Base-by-base conservation (phyloP, 2,329 filamentous ascomycete species). In the Monascus ruber region DNA sequence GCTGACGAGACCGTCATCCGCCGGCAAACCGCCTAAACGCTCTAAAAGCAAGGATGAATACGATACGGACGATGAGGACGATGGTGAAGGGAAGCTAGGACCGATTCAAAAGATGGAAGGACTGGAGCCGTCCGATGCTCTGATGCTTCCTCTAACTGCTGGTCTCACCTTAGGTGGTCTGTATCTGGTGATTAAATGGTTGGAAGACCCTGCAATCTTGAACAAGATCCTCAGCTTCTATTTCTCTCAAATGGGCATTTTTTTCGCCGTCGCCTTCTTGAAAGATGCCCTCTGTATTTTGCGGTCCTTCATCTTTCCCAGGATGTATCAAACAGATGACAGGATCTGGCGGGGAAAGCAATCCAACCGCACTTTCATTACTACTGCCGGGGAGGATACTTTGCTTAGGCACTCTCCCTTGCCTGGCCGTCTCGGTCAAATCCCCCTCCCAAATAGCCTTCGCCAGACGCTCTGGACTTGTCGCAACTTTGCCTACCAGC, bases 151-250 rank as follows among this genome's bases (percentile, higher is more conserved):
- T 1, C 50, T 95, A 27, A 69, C 87, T 39, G 88, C 87, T 5
- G 85, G 79, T 2, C 54, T 70, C 6, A 77, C 81, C 1, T 74
- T 96, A 6, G 72, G 79, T 33, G 78, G 78, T 4, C 70, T 96
- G 8, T 96, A 96, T 66, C 81, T 88, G 51, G 70, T 94, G 43
- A 86, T 96, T 56, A 86, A 93, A 59, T 91, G 82, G 74, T 75
- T 95, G 40, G 72, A 89, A 47, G 85, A 94, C 53, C 81, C 87
- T 1, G 71, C 79, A 7, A 68, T 93, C 24, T 65, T 96, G 52
- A 95, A 89, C 66, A 84, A 81, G 61, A 74, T 93, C 31, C 67
- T 96, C 24, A 81, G 84, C 31, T 78, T 74, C 54, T 95, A 96
- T 67, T 88, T 94, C 63, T 84, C 83, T 3, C 61, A 77, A 42